These are phyloP conservation scores for Nannochloris sp. DNA, from an alignment of 139 green algal genomes.

Conservation along the genomic window DNA sequence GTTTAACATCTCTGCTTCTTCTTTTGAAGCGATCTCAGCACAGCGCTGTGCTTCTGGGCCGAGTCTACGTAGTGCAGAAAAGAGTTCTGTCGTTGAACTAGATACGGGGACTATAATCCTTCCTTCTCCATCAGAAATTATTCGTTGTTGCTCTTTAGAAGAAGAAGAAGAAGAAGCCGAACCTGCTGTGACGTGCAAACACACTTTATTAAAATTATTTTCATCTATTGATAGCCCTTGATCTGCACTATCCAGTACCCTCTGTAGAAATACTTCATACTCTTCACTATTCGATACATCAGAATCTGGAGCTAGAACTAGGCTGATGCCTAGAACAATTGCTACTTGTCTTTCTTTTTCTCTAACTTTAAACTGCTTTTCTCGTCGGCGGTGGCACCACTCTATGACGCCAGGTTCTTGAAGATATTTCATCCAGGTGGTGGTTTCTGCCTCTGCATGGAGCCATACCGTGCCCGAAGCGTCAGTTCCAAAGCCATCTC, in stretches of 20 bases:
- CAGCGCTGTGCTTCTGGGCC: neutral
- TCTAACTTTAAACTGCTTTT: neutral
- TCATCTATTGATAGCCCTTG: too few relatives aligned
- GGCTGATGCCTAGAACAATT: neutral
- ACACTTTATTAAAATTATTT: too few relatives aligned
- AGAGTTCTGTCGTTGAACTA: neutral
- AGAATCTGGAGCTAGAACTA: neutral
- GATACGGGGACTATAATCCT: constrained; percentile 1
- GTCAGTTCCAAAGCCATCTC: constrained; percentile 24
- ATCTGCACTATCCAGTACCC: too few relatives aligned
- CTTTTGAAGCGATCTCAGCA: neutral
- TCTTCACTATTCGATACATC: neutral
- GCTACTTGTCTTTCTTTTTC: neutral
- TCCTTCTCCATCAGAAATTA: neutral
- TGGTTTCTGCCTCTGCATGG: constrained; percentile 7
- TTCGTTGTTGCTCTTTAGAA: too few relatives aligned
- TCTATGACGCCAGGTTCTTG: neutral
- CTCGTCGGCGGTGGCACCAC: neutral
- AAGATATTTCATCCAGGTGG: constrained; percentile 17
- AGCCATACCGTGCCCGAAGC: constrained; percentile 30
- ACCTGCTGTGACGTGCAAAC: too few relatives aligned
- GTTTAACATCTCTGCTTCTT: constrained; percentile 6
- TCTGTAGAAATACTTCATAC: neutral
- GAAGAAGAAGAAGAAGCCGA: too few relatives aligned
- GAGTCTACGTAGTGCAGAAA: neutral